phyloP scores from a whole-genome alignment of 2,329 filamentous ascomycete genomes.

The Myriosclerotinia scirpicola region DNA sequence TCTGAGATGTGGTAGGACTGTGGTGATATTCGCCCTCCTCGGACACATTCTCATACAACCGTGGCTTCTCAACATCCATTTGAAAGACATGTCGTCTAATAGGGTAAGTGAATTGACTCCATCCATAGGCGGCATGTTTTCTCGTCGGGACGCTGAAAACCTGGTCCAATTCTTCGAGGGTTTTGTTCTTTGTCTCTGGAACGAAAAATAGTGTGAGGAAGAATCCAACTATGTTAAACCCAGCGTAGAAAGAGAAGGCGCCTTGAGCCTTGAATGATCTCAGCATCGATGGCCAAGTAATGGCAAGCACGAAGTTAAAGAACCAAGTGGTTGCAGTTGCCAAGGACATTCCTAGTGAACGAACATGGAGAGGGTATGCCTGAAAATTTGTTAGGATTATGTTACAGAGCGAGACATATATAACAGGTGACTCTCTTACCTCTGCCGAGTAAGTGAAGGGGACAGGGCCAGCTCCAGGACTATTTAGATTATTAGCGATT shows the following conservation, averaged over 20 bases:
- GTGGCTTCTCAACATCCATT: slow-evolving; percentile 10
- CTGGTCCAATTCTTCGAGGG: slow-evolving; percentile 38
- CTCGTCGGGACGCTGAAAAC: slow-evolving; percentile 25
- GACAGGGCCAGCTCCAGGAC: slow-evolving; percentile 60
- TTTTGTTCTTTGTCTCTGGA: slow-evolving; percentile 57
- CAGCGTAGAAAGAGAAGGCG: slow-evolving; percentile 55
- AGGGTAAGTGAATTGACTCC: slow-evolving; percentile 13
- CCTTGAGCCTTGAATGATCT: slow-evolving; percentile 40
- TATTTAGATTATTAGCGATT: background rate
- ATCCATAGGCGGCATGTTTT: slow-evolving; percentile 16
- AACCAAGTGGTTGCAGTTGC: slow-evolving; percentile 60
- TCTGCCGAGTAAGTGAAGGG: slow-evolving; percentile 59
- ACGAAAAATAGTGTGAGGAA: slow-evolving; percentile 56
- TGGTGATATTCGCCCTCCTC: background rate
- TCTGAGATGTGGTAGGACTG: background rate
- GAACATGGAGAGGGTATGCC: slow-evolving; percentile 61
- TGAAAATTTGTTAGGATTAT: background rate
- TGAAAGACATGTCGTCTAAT: slow-evolving; percentile 15
- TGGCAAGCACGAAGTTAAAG: slow-evolving; percentile 58
- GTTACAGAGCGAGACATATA: background rate
- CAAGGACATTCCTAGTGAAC: slow-evolving; percentile 61
- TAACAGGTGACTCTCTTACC: background rate
- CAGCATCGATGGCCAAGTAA: slow-evolving; percentile 44
- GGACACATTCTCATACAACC: background rate
- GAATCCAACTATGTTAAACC: slow-evolving; percentile 54